Conservation (phyloP, 768 basidiomycete species). For the Lanmaoa rubissima region DNA sequence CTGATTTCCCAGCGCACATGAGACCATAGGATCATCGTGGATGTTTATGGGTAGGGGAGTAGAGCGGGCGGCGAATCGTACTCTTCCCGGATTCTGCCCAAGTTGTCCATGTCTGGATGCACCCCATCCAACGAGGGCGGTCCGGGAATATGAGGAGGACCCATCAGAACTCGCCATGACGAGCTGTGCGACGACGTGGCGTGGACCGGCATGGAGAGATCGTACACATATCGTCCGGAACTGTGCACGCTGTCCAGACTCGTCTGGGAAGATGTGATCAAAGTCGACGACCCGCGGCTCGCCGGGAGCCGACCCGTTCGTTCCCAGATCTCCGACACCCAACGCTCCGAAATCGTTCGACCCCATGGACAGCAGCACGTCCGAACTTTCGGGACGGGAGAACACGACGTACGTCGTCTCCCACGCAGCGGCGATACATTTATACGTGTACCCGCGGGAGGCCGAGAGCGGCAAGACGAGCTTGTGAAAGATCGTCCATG, state of each 20-base stretch:
- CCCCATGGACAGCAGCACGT: constrained; percentile 75
- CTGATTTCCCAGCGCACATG: constrained; percentile 49
- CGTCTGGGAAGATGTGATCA: constrained; percentile 33
- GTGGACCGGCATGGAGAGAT: constrained; percentile 62
- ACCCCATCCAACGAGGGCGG: constrained; percentile 76
- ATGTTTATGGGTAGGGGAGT: constrained; percentile 35
- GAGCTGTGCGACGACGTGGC: constrained; percentile 62
- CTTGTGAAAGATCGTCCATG: constrained; percentile 43
- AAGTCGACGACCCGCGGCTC: constrained; percentile 12
- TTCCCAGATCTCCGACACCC: constrained; percentile 45
- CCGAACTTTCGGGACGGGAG: constrained; percentile 39
- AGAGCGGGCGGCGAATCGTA: constrained; percentile 21
- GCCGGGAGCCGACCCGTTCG: constrained; percentile 7
- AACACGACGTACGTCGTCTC: constrained; percentile 79
- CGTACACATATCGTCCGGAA: constrained; percentile 35
- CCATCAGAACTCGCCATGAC: constrained; percentile 23
- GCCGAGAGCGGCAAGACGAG: constrained; percentile 42
- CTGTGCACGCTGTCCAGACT: constrained; percentile 22
- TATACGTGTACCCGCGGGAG: constrained; percentile 41
- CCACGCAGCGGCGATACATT: constrained; percentile 68
- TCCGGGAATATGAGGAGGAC: constrained; percentile 10
- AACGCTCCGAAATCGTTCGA: constrained; percentile 83
- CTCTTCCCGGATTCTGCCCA: constrained; percentile 35
- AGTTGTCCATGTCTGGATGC: constrained; percentile 83
- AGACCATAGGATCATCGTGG: constrained; percentile 31